Conservation (phyloP, 257 asterid genomes). For the Eucommia ulmoides region DNA sequence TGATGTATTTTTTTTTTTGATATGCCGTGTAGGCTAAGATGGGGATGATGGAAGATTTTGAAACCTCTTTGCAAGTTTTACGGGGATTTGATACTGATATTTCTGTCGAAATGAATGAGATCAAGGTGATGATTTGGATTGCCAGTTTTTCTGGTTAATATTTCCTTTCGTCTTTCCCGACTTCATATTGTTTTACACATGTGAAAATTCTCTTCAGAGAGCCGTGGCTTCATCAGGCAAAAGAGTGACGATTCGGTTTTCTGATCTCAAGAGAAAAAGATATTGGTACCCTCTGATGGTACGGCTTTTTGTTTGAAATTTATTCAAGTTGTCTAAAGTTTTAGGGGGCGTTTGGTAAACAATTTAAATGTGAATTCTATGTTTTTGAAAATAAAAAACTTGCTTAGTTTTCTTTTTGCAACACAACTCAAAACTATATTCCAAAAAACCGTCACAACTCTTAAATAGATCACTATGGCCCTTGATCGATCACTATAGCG, state of each 20-base stretch:
- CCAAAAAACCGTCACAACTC: too few relatives aligned
- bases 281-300: conserved; percentile 97
- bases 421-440: too few relatives aligned
- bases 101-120: conserved; percentile 68
- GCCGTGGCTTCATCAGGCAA: conserved; percentile 69
- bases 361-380: too few relatives aligned
- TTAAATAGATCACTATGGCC: too few relatives aligned
- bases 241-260: conserved; percentile 65
- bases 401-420: too few relatives aligned
- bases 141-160: too few relatives aligned
- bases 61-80: conserved; percentile 89
- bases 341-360: too few relatives aligned
- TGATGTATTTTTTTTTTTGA: too few relatives aligned
- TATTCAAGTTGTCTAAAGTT: too few relatives aligned
- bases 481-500: too few relatives aligned
- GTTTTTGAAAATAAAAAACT: too few relatives aligned
- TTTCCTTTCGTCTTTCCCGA: not conserved
- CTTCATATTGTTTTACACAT: not conserved
- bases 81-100: conserved; percentile 95
- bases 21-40: conserved; percentile 82
- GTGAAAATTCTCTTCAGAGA: conserved; percentile 58
- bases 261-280: conserved; percentile 73
- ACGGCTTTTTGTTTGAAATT: not conserved
- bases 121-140: too few relatives aligned
- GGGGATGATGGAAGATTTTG: conserved; percentile 91